These are phyloP conservation scores for Picea glauca DNA, from an alignment of 75 land plant genomes.

Conservation along the genomic window DNA sequence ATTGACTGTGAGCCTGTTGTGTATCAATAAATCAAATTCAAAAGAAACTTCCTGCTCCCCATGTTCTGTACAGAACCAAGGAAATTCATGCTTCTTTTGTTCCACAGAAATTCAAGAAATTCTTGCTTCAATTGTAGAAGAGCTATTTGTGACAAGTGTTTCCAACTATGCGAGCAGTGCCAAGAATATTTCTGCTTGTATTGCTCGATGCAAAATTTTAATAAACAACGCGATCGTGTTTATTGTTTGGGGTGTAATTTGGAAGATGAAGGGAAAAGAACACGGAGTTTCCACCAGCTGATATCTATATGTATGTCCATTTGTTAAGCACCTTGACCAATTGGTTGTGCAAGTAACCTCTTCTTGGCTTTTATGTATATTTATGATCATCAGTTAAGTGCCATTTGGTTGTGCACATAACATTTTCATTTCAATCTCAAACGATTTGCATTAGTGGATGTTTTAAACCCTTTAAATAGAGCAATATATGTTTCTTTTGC, in stretches of 20 bases:
- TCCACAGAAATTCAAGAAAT: no score
- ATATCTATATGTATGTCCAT: neutral
- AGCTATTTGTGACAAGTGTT: no score
- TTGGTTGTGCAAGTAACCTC: neutral
- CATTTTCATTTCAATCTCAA: no score
- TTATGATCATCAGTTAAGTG: no score
- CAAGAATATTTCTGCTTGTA: no score
- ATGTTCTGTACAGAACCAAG: neutral
- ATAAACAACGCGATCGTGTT: neutral
- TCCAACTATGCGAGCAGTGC: no score
- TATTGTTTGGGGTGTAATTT: slow-evolving; percentile 4
- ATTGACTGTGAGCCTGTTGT: neutral
- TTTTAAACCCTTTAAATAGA: neutral
- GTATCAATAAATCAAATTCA: neutral
- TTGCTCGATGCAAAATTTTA: neutral
- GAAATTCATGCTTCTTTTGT: neutral
- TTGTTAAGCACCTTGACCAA: neutral
- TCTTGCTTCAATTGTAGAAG: neutral
- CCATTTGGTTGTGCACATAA: no score
- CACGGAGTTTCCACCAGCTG: neutral
- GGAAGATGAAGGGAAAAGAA: neutral
- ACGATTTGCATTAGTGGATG: neutral
- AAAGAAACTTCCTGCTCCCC: neutral
- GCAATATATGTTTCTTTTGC: neutral
- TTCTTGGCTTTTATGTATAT: no score